Percentiles rank a stretch among this genome's conserved stretches.
phyloP scores from a whole-genome alignment of 2,329 filamentous ascomycete genomes.

The Pestalotiopsis sp. region DNA sequence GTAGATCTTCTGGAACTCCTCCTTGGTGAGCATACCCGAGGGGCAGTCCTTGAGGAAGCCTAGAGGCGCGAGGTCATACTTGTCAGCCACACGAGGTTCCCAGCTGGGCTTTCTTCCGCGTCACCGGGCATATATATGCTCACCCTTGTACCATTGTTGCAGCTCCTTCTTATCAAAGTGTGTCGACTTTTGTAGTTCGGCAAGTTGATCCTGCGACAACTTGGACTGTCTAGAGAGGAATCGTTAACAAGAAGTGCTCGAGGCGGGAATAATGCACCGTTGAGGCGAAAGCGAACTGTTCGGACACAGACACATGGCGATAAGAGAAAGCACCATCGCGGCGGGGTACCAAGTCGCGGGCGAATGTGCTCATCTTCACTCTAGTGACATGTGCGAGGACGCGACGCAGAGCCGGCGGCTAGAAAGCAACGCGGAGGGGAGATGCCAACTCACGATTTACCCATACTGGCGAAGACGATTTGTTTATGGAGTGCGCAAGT shows the following conservation, averaged over 20 bases:
- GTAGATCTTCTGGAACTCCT: conserved; percentile 99
- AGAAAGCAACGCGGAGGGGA: background rate
- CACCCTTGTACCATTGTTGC: conserved; percentile 99
- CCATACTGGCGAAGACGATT: conserved; percentile 13
- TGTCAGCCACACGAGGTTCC: background rate
- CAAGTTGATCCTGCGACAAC: conserved; percentile 93
- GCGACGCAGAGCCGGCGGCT: background rate
- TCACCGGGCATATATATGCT: background rate
- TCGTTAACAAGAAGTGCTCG: conserved; percentile 11
- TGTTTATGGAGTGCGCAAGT: background rate
- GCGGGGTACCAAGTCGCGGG: background rate
- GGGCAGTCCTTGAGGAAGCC: conserved; percentile 99
- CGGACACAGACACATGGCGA: background rate
- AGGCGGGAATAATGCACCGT: background rate
- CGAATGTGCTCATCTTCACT: background rate
- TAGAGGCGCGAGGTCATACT: conserved; percentile 36
- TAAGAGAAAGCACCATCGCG: background rate
- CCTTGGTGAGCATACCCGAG: conserved; percentile 93
- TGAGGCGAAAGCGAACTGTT: background rate
- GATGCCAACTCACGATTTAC: conserved; percentile 6
- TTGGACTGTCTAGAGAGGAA: conserved; percentile 80
- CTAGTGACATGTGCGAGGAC: background rate
- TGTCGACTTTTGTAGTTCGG: conserved; percentile 92
- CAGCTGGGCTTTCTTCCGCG: background rate
- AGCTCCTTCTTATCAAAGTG: conserved; percentile 99